A percentile compares a stretch with the other conserved stretches of the same genome.
These are phyloP conservation scores for Marsdenia floribunda DNA, from an alignment of 257 asterid species.

Conservation along the genomic window DNA sequence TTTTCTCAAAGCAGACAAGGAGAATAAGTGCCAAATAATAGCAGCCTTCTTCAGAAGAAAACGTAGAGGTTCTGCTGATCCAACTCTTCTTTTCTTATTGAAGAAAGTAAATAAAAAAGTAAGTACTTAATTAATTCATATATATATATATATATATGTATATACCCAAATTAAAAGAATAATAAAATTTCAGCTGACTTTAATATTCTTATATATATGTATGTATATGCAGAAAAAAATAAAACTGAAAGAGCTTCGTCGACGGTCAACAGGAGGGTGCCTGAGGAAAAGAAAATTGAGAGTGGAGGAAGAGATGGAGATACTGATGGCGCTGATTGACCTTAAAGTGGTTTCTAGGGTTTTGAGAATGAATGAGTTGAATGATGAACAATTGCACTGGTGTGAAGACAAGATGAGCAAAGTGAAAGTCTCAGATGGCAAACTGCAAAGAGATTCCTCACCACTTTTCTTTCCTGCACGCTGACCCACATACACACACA, in stretches of 20 bases:
- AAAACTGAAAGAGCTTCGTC: slow-evolving; percentile 54
- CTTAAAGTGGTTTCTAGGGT: slow-evolving; percentile 80
- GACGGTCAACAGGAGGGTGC: slow-evolving; percentile 44
- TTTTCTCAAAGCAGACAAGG: slow-evolving; percentile 77
- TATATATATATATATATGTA: no score
- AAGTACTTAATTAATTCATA: neutral
- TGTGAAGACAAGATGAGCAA: slow-evolving; percentile 88
- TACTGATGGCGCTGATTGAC: slow-evolving; percentile 65
- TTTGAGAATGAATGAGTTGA: slow-evolving; percentile 64
- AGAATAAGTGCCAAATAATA: slow-evolving; percentile 48
- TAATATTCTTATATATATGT: no score
- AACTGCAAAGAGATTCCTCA: slow-evolving; percentile 70
- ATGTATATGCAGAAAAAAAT: slow-evolving; percentile 50
- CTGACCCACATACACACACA: slow-evolving; percentile 12
- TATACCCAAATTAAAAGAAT: no score
- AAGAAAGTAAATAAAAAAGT: slow-evolving; percentile 76
- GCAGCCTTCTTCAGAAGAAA: slow-evolving; percentile 57
- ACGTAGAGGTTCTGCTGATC: slow-evolving; percentile 50
- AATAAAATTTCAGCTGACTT: no score
- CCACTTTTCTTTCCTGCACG: slow-evolving; percentile 93
- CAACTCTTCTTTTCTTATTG: slow-evolving; percentile 55
- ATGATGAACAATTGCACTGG: slow-evolving; percentile 78
- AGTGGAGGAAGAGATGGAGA: slow-evolving; percentile 58
- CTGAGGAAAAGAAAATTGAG: slow-evolving; percentile 41
- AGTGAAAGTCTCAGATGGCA: slow-evolving; percentile 70